Conservation (phyloP, 495 filamentous ascomycete species). For the Hypoxylon fuscum region DNA sequence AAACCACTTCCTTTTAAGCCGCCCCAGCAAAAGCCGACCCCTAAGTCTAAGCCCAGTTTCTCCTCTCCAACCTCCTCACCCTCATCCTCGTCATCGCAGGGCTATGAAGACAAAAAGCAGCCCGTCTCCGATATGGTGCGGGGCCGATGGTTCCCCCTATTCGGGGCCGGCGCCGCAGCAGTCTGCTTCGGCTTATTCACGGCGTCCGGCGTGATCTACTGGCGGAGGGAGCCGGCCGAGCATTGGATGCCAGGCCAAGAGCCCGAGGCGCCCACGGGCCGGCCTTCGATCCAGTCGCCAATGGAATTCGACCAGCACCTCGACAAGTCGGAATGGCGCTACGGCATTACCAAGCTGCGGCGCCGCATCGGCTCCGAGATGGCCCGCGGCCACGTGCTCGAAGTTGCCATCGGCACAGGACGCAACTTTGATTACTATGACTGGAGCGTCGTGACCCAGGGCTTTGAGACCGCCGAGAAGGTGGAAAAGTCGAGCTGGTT, state of each 20-base stretch:
- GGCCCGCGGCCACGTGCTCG: slow-evolving; percentile 83
- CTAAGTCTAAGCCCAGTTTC: not conserved
- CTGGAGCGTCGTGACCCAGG: slow-evolving; percentile 49
- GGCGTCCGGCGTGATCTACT: slow-evolving; percentile 34
- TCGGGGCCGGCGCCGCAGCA: slow-evolving; percentile 41
- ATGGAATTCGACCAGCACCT: slow-evolving; percentile 70
- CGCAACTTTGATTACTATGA: slow-evolving; percentile 82
- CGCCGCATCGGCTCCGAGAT: slow-evolving; percentile 62
- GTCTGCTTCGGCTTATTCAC: slow-evolving; percentile 44
- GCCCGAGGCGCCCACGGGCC: slow-evolving; percentile 41
- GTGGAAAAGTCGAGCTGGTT: slow-evolving; percentile 30
- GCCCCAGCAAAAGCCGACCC: not conserved
- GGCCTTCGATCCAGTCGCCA: slow-evolving; percentile 52
- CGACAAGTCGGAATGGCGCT: slow-evolving; percentile 69
- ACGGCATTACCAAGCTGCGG: slow-evolving; percentile 70
- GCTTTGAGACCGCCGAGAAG: slow-evolving; percentile 19
- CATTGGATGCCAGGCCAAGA: slow-evolving; percentile 37
- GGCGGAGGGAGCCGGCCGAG: slow-evolving; percentile 31
- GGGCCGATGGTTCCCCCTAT: slow-evolving; percentile 39
- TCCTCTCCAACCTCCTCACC: not conserved
- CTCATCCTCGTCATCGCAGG: slow-evolving; percentile 5
- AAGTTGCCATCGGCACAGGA: slow-evolving; percentile 91
- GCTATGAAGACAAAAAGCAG: slow-evolving; percentile 19
- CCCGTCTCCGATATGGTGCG: slow-evolving; percentile 33
- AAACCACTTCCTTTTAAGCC: slow-evolving; percentile 13